phyloP scores from a whole-genome alignment of 257 asterid genomes.

The Rauvolfia tetraphylla region DNA sequence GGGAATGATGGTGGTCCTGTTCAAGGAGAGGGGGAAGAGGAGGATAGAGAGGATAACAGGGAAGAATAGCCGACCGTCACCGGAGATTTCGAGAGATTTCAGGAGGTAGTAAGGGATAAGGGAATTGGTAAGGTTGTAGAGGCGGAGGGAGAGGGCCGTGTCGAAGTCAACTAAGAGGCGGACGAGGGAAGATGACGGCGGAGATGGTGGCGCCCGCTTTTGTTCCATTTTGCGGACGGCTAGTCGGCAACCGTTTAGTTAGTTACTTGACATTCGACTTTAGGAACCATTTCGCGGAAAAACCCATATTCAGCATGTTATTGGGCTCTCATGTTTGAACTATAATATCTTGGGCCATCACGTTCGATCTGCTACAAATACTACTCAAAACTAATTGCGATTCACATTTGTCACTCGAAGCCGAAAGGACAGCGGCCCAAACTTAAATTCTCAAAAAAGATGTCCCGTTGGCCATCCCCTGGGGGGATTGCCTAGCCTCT shows the following conservation, averaged over 20 bases:
- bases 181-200: conserved; percentile 37
- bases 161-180: conserved; percentile 51
- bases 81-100: conserved; percentile 82
- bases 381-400: too few relatives aligned
- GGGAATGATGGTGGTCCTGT: conserved; percentile 7
- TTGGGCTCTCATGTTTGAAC: neutral
- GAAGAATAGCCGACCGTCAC: conserved; percentile 93
- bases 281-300: too few relatives aligned
- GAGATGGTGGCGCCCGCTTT: conserved; percentile 17
- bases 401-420: too few relatives aligned
- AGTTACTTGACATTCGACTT: neutral
- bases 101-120: conserved; percentile 61
- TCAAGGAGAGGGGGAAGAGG: conserved; percentile 24
- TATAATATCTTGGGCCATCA: neutral
- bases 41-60: conserved; percentile 59
- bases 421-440: too few relatives aligned
- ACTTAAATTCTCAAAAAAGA: too few relatives aligned
- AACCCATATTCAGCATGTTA: neutral
- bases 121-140: conserved; percentile 66
- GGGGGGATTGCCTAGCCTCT: too few relatives aligned
- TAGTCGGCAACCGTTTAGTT: neutral
- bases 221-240: conserved; percentile 20
- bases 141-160: conserved; percentile 58
- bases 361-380: too few relatives aligned
- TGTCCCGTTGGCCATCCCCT: too few relatives aligned